Conservation (phyloP, 2,329 filamentous ascomycete genomes). For the Eutypa lata region DNA sequence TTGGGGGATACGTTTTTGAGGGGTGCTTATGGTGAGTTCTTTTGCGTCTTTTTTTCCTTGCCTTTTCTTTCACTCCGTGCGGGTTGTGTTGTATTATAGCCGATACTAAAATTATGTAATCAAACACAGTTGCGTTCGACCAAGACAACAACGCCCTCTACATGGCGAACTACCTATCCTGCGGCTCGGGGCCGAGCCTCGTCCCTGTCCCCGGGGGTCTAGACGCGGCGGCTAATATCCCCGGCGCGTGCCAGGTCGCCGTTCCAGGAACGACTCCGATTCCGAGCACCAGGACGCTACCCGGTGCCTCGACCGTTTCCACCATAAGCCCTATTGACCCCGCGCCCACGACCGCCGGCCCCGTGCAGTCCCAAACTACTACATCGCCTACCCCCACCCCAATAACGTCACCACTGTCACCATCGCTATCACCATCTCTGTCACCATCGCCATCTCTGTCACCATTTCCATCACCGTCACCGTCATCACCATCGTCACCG, state of each 20-base stretch:
- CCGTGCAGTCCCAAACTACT: background rate
- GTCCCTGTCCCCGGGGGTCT: constrained; percentile 25
- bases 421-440: too few species aligned
- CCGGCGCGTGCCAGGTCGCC: constrained; percentile 16
- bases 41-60: background rate
- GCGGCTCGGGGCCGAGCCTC: constrained; percentile 18
- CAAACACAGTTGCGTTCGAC: constrained; percentile 24
- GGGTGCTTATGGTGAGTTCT: constrained; percentile 27
- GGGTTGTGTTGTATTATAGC: too few species aligned
- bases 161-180: constrained; percentile 26
- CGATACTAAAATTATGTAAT: too few species aligned
- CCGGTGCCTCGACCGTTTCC: background rate
- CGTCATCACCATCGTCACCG: too few species aligned
- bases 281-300: background rate
- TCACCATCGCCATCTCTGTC: too few species aligned
- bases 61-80: background rate
- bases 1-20: constrained; percentile 30
- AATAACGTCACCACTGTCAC: too few species aligned
- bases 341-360: background rate
- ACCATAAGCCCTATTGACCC: background rate
- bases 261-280: background rate
- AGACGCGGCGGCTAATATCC: constrained; percentile 21
- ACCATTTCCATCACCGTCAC: too few species aligned
- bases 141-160: constrained; percentile 27
- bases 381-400: background rate